phyloP scores from a whole-genome alignment of 306 rosid species.

The Calophaca sinica region DNA sequence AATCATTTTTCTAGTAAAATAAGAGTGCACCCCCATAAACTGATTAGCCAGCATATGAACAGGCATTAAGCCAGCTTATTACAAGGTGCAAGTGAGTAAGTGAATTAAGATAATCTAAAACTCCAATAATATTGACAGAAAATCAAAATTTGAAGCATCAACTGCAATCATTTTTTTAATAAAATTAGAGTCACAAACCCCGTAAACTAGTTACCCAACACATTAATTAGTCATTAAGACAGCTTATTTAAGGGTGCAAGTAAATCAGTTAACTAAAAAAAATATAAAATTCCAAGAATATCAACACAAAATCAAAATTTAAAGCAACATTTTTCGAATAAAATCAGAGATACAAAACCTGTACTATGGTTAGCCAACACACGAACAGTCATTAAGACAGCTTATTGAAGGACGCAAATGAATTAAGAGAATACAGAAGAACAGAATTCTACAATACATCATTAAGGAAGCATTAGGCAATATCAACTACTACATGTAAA shows the following conservation, averaged over 20 bases:
- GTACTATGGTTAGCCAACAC: not conserved
- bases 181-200: not conserved
- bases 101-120: not conserved
- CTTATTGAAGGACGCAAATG: conserved; percentile 10
- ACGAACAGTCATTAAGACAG: not conserved
- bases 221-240: not conserved
- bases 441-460: not conserved
- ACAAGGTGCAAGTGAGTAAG: not conserved
- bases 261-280: conserved; percentile 16
- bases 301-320: conserved; percentile 2
- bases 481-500: not conserved
- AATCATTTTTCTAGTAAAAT: not conserved
- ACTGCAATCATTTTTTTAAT: not conserved
- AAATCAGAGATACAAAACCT: not conserved
- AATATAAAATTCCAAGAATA: conserved; percentile 27
- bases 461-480: conserved; percentile 23
- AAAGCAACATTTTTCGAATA: conserved; percentile 19
- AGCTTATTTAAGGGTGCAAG: not conserved
- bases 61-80: not conserved
- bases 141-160: conserved; percentile 24
- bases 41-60: conserved; percentile 5
- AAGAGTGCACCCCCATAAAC: not conserved
- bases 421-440: conserved; percentile 20
- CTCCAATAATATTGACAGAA: conserved; percentile 21
- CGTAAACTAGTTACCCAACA: not conserved